Evolutionary conservation across 768 basidiomycete species (phyloP).

Genomic region (Ramaria rubella): DNA sequence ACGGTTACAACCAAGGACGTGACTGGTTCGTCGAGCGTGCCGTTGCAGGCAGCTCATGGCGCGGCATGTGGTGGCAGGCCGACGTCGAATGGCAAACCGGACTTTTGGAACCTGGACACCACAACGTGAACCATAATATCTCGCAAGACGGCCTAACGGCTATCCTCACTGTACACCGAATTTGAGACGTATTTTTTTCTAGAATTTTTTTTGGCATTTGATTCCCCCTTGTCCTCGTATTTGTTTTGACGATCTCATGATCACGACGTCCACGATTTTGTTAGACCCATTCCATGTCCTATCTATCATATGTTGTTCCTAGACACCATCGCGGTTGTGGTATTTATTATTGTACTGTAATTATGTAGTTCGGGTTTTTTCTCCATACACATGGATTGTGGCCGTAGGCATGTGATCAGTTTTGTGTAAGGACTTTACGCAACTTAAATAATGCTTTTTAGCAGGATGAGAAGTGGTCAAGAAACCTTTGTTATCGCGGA

Average conservation of each 20-base stretch:
- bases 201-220: not conserved
- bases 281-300: too few species aligned
- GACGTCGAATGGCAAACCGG: slow-evolving; percentile 71
- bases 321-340: too few species aligned
- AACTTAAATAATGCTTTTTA: too few species aligned
- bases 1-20: slow-evolving; percentile 81
- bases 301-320: too few species aligned
- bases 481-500: too few species aligned
- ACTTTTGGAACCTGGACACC: slow-evolving; percentile 58
- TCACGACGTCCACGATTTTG: not conserved
- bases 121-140: slow-evolving; percentile 81
- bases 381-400: too few species aligned
- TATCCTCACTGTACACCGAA: slow-evolving; percentile 54
- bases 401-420: too few species aligned
- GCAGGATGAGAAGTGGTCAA: too few species aligned
- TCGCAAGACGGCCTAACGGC: slow-evolving; percentile 75
- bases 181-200: too few species aligned
- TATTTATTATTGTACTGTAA: too few species aligned
- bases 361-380: too few species aligned
- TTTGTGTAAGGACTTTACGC: too few species aligned
- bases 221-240: not conserved
- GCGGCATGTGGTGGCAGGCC: slow-evolving; percentile 66
- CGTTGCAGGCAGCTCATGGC: slow-evolving; percentile 51
- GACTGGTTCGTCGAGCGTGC: slow-evolving; percentile 72
- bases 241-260: not conserved